Evolutionary conservation across 2,329 filamentous ascomycete genomes (phyloP).

Genomic region (Paraconiothyrium brasiliense): DNA sequence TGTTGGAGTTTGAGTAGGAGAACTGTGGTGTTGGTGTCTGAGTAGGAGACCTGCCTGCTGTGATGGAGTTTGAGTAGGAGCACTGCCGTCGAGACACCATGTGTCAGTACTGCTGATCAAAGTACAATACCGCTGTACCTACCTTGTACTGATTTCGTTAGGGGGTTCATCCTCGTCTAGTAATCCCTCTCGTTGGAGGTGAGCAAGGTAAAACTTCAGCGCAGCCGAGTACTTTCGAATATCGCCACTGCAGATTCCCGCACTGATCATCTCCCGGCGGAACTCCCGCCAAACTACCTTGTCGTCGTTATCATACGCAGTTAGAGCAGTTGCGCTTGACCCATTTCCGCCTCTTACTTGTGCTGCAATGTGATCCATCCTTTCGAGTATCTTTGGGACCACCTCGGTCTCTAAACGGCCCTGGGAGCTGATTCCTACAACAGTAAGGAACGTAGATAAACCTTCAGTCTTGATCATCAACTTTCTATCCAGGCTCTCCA

Average conservation of each 20-base stretch:
- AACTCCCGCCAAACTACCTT: conserved; percentile 12
- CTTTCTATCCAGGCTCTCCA: conserved; percentile 2
- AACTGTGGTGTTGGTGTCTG: too few species aligned
- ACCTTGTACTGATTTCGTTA: background rate
- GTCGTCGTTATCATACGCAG: conserved; percentile 12
- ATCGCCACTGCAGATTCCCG: conserved; percentile 3
- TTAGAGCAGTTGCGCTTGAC: background rate
- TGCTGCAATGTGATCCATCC: conserved; percentile 7
- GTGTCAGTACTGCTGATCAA: too few species aligned
- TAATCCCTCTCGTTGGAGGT: background rate
- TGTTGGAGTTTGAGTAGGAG: too few species aligned
- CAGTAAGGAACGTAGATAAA: conserved; percentile 1
- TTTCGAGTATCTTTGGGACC: conserved; percentile 4
- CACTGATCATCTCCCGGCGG: conserved; percentile 9
- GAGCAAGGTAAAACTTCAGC: background rate
- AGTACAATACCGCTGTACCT: too few species aligned
- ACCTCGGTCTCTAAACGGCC: conserved; percentile 6
- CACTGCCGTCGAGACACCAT: too few species aligned
- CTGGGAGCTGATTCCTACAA: conserved; percentile 15
- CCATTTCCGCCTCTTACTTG: conserved; percentile 3
- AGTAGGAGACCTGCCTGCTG: too few species aligned
- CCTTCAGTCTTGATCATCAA: conserved; percentile 6
- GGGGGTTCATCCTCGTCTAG: background rate
- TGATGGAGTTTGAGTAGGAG: too few species aligned
- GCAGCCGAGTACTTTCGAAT: conserved; percentile 10